Base-by-base conservation (phyloP, 2,329 filamentous ascomycete genomes). In the Epichloe glyceriae region DNA sequence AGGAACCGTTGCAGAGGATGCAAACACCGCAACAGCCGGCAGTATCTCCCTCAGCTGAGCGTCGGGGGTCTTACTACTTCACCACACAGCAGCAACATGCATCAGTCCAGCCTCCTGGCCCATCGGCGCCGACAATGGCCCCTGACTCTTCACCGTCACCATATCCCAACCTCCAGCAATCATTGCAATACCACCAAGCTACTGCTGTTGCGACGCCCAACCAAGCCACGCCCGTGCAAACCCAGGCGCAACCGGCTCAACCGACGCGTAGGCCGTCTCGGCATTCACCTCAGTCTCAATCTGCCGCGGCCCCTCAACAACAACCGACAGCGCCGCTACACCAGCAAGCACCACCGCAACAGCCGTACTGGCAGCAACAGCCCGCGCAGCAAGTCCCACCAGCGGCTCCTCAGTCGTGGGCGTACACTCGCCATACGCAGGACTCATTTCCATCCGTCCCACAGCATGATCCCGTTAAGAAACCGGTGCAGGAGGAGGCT, bases 401-500 rank as follows among this genome's bases (percentile, higher is more conserved):
- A 10, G 60, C 56, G 51, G 73, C 67, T 50, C 65, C 70, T 8
- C 70, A 70, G 52, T 64, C 61, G n/a, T 67, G 68, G 57, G 68
- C 66, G 3, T 78, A 80, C 54, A 54, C 64, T 11, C 70, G 73
- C 6, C 83, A 80, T 58, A 69, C 66, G 3, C 78, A 80, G 59
- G 78, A 83, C 22, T 70, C 76, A 3, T 87, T 88, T 60, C 85
- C 85, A 1, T 72, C 77, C 2, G 74, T 78, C 30, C 80, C 78
- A 12, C 68, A 69, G 49, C 73, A 67, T 47, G 69, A 70, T 42
- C 67, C 66, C 3, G 54, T 61, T 22, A 62, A 64, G 54, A 60
- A 73, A 59, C 77, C 76, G 14, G 75, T 71, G 1, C 75, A 85
- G 45, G 86, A 91, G 66, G 87, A 91, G 67, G 85, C 82, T 52